Evolutionary conservation across 805 yeast genomes (phyloP), one percentile per base, ranked within the genome.

Genomic region (Cyberlindnera nakhonratchasimensis): DNA sequence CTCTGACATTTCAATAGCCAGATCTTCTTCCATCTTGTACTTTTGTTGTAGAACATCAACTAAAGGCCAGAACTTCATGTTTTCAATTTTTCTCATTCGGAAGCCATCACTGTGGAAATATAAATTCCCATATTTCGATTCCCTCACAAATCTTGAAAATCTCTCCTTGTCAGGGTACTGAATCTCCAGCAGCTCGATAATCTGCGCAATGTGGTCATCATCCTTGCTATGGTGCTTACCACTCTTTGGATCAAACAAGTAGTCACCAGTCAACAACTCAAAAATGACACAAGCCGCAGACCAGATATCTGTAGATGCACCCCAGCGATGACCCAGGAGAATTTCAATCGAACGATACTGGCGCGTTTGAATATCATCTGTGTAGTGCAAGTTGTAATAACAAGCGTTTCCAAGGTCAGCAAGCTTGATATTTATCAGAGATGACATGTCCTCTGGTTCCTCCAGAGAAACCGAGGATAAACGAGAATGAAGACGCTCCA

Each of bases 191-290:
- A 79, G 55, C 55, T 80, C 86, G 29, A 80, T 68, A 13, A 93
- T 87, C 62, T 93, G 98, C 0, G 98, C 98, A 54, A 93, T 74
- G 62, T 93, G 99, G 62, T 93, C 99, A 58, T 91, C 97, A 62
- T 89, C 96, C 57, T 89, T 90, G 37, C 80, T 62, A 64, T 87
- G 91, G 6, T 84, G 69, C 42, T 75, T 77, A 1, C 90, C 89
- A 48, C 77, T 78, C 37, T 62, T 64, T 1, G 99, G 99, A 61
- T 91, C 97, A 62, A 91, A 93, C 39, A 93, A 64, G 57, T 89
- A 90, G 64, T 91, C 98, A 3, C 98, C 98, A 0, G 99, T 91
- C 34, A 91, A 64, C 21, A 93, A 71, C 66, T 93, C 99, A 65
- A 93, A 93, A 1, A 86, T 71, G 54, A 93, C 66, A 65, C 98